Base-by-base conservation (phyloP, 331 rosid species). In the Arachis monticola region DNA sequence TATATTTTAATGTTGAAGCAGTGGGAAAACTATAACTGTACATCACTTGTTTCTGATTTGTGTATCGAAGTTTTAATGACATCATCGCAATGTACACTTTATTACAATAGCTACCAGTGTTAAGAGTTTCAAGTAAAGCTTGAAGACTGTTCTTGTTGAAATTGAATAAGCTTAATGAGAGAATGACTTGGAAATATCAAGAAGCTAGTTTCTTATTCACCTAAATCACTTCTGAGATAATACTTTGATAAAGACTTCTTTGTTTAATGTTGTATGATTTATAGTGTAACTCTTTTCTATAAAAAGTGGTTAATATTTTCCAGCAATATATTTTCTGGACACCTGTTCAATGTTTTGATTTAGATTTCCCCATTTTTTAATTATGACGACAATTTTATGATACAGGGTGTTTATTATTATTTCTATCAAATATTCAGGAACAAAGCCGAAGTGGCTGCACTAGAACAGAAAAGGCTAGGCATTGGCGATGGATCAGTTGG, bases 361-460 rank as follows among this genome's bases (percentile, higher is more conserved):
- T 74, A 72, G 82, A 64, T 82, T 70, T 80, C 50, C 50, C 72
- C 71, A 79, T 56, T 78, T 84, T 91, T 85, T 87, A 87, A 78
- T 70, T 74, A 65, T 79, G 51, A 72, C 65, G 56, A 74, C 65
- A 56, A 80, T 85, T 88, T 82, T 76, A 83, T 87, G 82, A 83
- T 77, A 88, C 97, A 90, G 96, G 99, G 99, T 86, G 99, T 95
- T 90, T 95, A 92, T 85, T 95, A 95, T 86, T 95, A 95, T 87
- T 95, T 95, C 99, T 95, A 95, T 91, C 99, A 95, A 86, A 85
- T 95, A 92, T 95, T 95, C 97, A 92, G 99, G 99, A 86, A 73
- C 86, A 87, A 88, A 86, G 97, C 96, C 52, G 91, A 90, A 84
- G 88, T 72, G 78, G 93, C 92, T 87, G 88, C 96, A 4, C 84